Evolutionary conservation across 169 alveolate species (phyloP).

Genomic region (Amoebophrya sp.): DNA sequence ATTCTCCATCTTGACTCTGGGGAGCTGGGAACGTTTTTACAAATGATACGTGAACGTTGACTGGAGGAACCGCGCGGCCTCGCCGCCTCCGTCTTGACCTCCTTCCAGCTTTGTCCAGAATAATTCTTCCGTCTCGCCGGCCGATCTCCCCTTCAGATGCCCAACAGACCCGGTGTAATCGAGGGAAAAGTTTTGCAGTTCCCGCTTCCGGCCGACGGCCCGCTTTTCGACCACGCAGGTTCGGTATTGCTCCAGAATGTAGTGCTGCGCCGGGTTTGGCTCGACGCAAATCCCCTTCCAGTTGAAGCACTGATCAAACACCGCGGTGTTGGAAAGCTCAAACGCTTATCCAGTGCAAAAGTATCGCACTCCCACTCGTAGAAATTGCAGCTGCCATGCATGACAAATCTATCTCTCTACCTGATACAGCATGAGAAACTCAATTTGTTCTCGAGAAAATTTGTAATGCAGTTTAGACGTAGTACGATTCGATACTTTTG

Average conservation of each 20-base stretch:
- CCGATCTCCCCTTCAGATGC: not conserved
- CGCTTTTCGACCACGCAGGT: not conserved
- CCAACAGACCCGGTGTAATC: not conserved
- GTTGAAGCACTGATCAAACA: not conserved
- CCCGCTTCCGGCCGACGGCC: not conserved
- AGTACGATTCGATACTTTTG: too few relatives aligned
- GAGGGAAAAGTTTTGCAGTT: not conserved
- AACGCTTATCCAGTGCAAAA: too few relatives aligned
- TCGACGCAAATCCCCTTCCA: not conserved
- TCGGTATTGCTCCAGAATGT: not conserved
- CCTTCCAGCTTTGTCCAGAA: too few relatives aligned
- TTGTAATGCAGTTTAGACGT: too few relatives aligned
- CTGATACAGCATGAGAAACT: too few relatives aligned
- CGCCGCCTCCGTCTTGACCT: not conserved
- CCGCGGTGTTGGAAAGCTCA: not conserved
- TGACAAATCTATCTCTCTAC: too few relatives aligned
- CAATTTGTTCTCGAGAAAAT: too few relatives aligned
- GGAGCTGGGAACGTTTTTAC: too few relatives aligned
- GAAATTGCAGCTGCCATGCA: too few relatives aligned
- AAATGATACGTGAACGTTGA: too few relatives aligned
- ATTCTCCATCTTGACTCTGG: too few relatives aligned
- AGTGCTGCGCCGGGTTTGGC: conserved; percentile 1
- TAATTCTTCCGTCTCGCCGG: not conserved
- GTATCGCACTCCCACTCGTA: too few relatives aligned
- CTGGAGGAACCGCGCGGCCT: not conserved